Base-by-base conservation (phyloP, 257 asterid genomes). In the Salvia splendens region DNA sequence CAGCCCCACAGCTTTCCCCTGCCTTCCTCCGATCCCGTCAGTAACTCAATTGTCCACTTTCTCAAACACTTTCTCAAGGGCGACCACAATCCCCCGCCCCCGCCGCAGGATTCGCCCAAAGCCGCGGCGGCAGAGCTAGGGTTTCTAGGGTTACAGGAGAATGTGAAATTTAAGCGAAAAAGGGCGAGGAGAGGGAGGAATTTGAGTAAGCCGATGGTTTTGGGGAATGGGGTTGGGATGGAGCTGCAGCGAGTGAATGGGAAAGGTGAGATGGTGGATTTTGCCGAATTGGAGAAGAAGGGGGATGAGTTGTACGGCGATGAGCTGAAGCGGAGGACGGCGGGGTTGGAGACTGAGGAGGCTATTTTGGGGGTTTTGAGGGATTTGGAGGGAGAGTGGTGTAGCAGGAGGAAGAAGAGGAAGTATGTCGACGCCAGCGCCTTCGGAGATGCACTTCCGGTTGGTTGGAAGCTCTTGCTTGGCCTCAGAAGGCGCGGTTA, bases 381-480 rank as follows among this genome's bases (percentile, higher is more conserved):
- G 76, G 80, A 76, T 35, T 73, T 93, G 84, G 94, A 93, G 64
- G 98, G 98, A 28, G 83, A 85, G 67, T 93, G 98, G 98, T 79
- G 96, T 75, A 93, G 98, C 78, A 85, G 86, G 80, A 87, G 98
- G 88, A 85, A 75, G 89, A 88, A 71, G 87, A 93, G 97, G 87
- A 93, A 86, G 80, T 89, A 79, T 73, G 95, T 90, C 16, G 92
- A 93, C 64, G 95, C 98, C 0, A 73, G 73, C 24, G 47, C 62
- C 51, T 78, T 89, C 24, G 92, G 89, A 38, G 87, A 81, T 60
- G 77, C 80, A 12, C 75, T 93, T 77, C 98, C 97, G 0, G 42
- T 85, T 66, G 91, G 87, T 59, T 93, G 98, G 98, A 88, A 87
- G 80, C 84, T 93, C 55, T 79, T 90, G 84, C 87, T 93, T 73